phyloP scores from a whole-genome alignment of 2,329 filamentous ascomycete species.

The Alternaria viburni region DNA sequence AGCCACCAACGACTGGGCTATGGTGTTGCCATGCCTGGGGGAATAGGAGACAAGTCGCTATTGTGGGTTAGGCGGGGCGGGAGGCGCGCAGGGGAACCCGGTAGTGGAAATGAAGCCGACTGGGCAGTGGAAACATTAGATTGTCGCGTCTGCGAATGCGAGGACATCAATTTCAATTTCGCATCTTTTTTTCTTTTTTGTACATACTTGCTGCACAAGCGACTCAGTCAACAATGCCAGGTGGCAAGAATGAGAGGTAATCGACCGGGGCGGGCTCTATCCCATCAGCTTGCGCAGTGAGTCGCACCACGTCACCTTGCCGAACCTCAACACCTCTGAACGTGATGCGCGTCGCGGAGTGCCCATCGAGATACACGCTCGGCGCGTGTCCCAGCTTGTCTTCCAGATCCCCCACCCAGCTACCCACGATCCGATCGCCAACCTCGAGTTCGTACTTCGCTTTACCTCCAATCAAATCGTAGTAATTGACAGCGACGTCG shows the following conservation, averaged over 20 bases:
- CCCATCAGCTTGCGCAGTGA: conserved; percentile 65
- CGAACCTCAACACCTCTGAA: conserved; percentile 59
- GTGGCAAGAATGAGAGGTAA: conserved; percentile 68
- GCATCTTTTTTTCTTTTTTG: background rate
- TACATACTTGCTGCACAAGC: background rate
- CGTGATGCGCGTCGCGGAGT: conserved; percentile 68
- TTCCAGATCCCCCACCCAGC: conserved; percentile 67
- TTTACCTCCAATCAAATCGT: conserved; percentile 65
- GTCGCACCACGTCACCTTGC: conserved; percentile 60
- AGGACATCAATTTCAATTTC: conserved; percentile 1
- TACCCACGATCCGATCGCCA: conserved; percentile 59
- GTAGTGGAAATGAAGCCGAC: conserved; percentile 18
- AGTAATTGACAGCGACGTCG: conserved; percentile 71
- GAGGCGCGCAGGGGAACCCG: conserved; percentile 8
- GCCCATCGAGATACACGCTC: conserved; percentile 66
- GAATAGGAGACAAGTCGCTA: conserved; percentile 4
- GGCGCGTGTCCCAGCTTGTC: conserved; percentile 64
- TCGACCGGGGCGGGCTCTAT: conserved; percentile 70
- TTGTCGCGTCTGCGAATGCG: conserved; percentile 1
- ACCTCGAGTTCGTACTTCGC: conserved; percentile 63
- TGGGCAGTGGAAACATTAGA: conserved; percentile 4
- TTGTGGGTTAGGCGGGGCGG: conserved; percentile 5
- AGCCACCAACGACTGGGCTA: conserved; percentile 19
- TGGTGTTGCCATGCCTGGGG: conserved; percentile 11
- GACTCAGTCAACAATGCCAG: conserved; percentile 61